Base-by-base conservation (phyloP, 345 rosid genomes). In the Sapria himalayana region DNA sequence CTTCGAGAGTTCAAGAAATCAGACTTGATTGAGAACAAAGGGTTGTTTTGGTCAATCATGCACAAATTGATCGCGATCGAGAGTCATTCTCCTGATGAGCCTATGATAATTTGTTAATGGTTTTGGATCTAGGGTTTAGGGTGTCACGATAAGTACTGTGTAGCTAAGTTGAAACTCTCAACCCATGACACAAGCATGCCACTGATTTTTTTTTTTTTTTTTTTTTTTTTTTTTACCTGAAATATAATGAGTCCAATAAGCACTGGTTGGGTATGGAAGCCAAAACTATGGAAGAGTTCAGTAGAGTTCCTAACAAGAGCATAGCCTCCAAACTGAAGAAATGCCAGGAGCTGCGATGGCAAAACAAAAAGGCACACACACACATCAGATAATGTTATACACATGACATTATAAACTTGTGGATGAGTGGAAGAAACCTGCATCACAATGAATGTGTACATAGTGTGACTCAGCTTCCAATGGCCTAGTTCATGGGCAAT, bases 401-500 rank as follows among this genome's bases (percentile, higher is more conserved):
- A 4, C 14, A 29, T 8, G 19, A 27, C 21, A 50, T 27, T 1
- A 33, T 19, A 9, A 5, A 33, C 16, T 8, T 18, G 15, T 32
- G 32, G 23, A 41, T 27, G 33, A 29, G 23, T 21, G n/a, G n/a
- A n/a, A n/a, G n/a, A n/a, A 51, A 80, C 99, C 79, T 91, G 95
- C 42, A 91, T 75, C 11, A 89, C 84, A 56, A 91, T 58, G 57
- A 91, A 91, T 6, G 92, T 72, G 71, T 74, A 80, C 61, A 79
- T 70, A 4, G 95, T 91, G 59, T 91, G 99, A 54, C 73, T 91
- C 45, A 91, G 81, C 60, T 91, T 91, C 99, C 99, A 84, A 45
- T 91, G 99, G 42, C 99, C 99, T 48, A 91, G 69, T 67, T 91
- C 99, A 63, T 91, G 99, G 38, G 81, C 95, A 64, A 84, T 71